These are phyloP conservation scores for Curvularia lunata DNA, from an alignment of 2,329 filamentous ascomycete genomes.

Conservation along the genomic window DNA sequence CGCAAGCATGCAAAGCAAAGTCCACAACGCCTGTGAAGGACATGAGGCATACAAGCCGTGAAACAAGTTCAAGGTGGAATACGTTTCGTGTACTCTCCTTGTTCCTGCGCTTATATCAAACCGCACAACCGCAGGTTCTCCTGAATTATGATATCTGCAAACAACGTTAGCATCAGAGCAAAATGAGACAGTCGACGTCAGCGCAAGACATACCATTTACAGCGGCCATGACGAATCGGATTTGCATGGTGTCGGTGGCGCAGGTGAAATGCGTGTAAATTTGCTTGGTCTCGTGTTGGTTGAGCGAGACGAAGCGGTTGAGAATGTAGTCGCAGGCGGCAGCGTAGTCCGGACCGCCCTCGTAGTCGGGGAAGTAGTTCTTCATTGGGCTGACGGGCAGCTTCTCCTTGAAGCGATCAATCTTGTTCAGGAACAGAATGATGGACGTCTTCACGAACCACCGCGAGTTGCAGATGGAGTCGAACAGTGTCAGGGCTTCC, in stretches of 20 bases:
- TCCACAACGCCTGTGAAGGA: constrained; percentile 48
- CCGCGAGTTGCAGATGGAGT: constrained; percentile 74
- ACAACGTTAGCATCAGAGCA: constrained; percentile 48
- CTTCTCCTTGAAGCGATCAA: constrained; percentile 78
- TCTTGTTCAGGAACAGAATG: constrained; percentile 77
- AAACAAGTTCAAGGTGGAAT: constrained; percentile 41
- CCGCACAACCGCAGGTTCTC: constrained; percentile 97
- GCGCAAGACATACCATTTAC: constrained; percentile 78
- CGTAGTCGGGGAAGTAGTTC: constrained; percentile 79
- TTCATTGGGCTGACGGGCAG: constrained; percentile 75
- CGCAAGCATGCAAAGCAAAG: constrained; percentile 33
- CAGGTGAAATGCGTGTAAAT: constrained; percentile 99
- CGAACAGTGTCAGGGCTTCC: constrained; percentile 73
- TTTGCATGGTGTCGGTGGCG: constrained; percentile 97
- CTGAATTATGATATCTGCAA: constrained; percentile 96
- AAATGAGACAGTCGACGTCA: not conserved
- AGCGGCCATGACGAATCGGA: constrained; percentile 98
- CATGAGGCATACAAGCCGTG: constrained; percentile 47
- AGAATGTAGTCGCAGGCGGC: constrained; percentile 98
- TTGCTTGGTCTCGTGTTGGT: constrained; percentile 99
- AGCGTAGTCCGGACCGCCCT: constrained; percentile 90
- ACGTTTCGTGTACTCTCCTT: constrained; percentile 37
- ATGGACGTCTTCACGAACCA: constrained; percentile 77
- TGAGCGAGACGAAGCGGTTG: constrained; percentile 96
- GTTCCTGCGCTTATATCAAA: constrained; percentile 73